A percentile compares a stretch with the other conserved stretches of the same genome.
phyloP scores from a whole-genome alignment of 164 flowering plant species.

The Umbellularia californica region DNA sequence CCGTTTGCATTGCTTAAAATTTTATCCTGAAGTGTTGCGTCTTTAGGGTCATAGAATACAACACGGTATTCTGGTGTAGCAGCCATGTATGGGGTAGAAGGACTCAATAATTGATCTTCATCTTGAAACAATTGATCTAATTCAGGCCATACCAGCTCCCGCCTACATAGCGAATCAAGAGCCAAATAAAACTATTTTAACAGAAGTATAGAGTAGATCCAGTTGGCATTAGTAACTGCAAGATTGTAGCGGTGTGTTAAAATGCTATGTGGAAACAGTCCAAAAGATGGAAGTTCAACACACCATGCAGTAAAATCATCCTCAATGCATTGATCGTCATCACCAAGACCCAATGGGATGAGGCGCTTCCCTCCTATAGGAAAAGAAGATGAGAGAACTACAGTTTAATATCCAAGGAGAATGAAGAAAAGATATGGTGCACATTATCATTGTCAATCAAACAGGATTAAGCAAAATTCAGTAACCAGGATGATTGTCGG shows the following conservation, averaged over 20 bases:
- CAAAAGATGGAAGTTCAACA: neutral
- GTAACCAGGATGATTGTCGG: neutral
- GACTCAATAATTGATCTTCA: constrained; percentile 61
- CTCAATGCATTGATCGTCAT: constrained; percentile 97
- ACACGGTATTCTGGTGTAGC: constrained; percentile 80
- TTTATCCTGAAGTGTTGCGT: constrained; percentile 35
- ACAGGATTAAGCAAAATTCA: neutral
- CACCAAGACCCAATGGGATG: constrained; percentile 86
- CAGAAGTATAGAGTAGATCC: neutral
- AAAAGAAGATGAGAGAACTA: neutral
- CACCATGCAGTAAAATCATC: constrained; percentile 96
- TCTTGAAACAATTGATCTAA: constrained; percentile 79
- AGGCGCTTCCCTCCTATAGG: constrained; percentile 78
- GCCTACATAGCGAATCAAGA: constrained; percentile 37
- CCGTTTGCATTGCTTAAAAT: constrained; percentile 59
- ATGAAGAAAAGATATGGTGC: neutral
- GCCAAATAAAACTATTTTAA: neutral
- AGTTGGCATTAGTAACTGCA: neutral
- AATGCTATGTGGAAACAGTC: neutral
- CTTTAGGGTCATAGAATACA: constrained; percentile 52
- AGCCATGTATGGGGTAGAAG: constrained; percentile 88
- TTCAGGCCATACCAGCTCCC: constrained; percentile 85
- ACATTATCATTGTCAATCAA: neutral
- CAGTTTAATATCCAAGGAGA: neutral
- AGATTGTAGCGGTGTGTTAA: too few relatives aligned